Conservation (phyloP, 2,329 filamentous ascomycete species). For the Pyrenophora tritici-repentis region DNA sequence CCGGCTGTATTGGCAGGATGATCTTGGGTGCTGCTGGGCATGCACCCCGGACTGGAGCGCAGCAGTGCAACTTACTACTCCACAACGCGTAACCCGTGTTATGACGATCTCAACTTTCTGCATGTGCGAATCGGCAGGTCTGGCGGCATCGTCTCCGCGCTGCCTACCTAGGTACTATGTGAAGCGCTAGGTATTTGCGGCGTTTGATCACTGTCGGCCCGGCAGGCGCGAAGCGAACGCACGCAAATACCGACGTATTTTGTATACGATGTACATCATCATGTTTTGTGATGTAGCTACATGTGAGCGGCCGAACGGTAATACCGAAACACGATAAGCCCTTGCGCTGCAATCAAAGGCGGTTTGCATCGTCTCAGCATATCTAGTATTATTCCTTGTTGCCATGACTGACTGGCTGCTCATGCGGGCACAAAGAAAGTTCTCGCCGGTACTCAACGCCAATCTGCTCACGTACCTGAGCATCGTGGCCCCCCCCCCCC, state of each 20-base stretch:
- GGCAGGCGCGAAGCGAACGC: constrained; percentile 6
- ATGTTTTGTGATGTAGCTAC: neutral
- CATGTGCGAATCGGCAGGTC: constrained; percentile 25
- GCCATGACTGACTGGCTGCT: neutral
- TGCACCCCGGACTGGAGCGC: constrained; percentile 36
- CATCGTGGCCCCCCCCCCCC: constrained; percentile 18
- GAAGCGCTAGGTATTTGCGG: constrained; percentile 4
- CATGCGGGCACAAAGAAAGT: no score
- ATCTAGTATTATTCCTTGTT: no score
- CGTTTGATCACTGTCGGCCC: constrained; percentile 15
- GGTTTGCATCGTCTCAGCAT: neutral
- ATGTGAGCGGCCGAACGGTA: neutral
- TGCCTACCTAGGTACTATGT: neutral
- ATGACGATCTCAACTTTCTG: constrained; percentile 19
- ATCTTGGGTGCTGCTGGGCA: constrained; percentile 13
- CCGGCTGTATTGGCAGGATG: constrained; percentile 8
- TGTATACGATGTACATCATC: neutral
- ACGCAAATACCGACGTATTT: neutral
- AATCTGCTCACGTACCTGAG: constrained; percentile 21
- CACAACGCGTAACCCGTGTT: constrained; percentile 22
- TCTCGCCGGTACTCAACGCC: constrained; percentile 9
- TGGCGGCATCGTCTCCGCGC: constrained; percentile 12
- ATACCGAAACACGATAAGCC: neutral
- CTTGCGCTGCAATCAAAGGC: neutral
- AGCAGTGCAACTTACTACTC: constrained; percentile 20